These are phyloP conservation scores for Arabidopsis arenosa DNA, from an alignment of 345 rosid species.

Conservation along the genomic window DNA sequence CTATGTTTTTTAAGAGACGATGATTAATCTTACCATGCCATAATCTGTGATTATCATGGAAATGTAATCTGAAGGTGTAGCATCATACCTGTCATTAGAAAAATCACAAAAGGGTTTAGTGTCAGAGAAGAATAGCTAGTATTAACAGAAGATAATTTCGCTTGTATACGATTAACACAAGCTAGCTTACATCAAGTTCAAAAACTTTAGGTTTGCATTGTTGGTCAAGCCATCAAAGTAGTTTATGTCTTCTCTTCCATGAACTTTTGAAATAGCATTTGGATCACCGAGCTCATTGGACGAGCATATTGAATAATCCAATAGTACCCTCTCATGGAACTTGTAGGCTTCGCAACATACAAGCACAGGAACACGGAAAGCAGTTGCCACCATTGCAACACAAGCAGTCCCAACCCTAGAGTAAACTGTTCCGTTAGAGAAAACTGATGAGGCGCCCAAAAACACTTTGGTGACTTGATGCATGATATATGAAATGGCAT, in stretches of 20 bases:
- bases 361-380: slow-evolving; percentile 78
- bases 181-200: slow-evolving; percentile 70
- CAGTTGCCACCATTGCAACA: slow-evolving; percentile 97
- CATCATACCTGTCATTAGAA: slow-evolving; percentile 74
- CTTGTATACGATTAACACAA: background rate
- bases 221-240: slow-evolving; percentile 60
- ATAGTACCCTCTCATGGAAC: slow-evolving; percentile 92
- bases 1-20: background rate
- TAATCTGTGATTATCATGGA: slow-evolving; percentile 92
- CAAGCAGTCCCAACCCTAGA: slow-evolving; percentile 96
- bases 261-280: slow-evolving; percentile 76
- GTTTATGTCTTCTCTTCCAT: slow-evolving; percentile 68
- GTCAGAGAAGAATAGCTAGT: slow-evolving; percentile 25
- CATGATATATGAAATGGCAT: slow-evolving; percentile 91
- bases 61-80: slow-evolving; percentile 87
- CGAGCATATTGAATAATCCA: slow-evolving; percentile 83
- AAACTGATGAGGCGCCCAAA: slow-evolving; percentile 90
- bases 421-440: slow-evolving; percentile 95
- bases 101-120: slow-evolving; percentile 27
- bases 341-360: slow-evolving; percentile 98
- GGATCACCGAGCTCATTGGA: slow-evolving; percentile 95
- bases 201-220: slow-evolving; percentile 73
- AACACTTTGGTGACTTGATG: slow-evolving; percentile 93
- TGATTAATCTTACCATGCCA: slow-evolving; percentile 80
- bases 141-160: background rate